Evolutionary conservation across 257 asterid species (phyloP).

Genomic region (Apocynum venetum): DNA sequence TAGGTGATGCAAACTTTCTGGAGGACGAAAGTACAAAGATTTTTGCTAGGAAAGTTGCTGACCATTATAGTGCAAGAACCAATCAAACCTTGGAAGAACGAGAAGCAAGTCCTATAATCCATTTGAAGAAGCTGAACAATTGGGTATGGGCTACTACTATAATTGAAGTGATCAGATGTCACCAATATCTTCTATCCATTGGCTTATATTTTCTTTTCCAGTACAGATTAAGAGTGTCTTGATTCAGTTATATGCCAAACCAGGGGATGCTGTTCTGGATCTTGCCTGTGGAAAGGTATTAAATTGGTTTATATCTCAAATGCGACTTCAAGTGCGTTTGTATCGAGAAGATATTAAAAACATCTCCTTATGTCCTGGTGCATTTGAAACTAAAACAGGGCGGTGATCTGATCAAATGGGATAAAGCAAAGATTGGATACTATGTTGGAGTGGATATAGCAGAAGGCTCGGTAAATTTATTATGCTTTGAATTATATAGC

Average conservation of each 20-base stretch:
- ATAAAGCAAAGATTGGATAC: slow-evolving; percentile 89
- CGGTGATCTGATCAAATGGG: slow-evolving; percentile 99
- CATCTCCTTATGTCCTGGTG: not conserved
- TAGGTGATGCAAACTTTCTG: slow-evolving; percentile 53
- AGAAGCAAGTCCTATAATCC: slow-evolving; percentile 98
- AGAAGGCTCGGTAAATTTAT: slow-evolving; percentile 78
- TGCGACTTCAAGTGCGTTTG: not conserved
- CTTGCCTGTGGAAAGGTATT: slow-evolving; percentile 96
- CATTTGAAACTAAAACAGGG: slow-evolving; percentile 51
- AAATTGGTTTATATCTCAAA: not conserved
- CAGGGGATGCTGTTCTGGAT: slow-evolving; percentile 94
- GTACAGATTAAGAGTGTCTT: slow-evolving; percentile 90
- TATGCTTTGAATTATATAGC: not conserved
- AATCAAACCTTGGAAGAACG: slow-evolving; percentile 94
- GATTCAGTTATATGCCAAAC: slow-evolving; percentile 76
- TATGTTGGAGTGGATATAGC: slow-evolving; percentile 96
- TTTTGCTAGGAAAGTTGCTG: slow-evolving; percentile 88
- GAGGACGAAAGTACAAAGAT: slow-evolving; percentile 79
- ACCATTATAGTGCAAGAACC: slow-evolving; percentile 93
- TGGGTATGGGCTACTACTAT: slow-evolving; percentile 51
- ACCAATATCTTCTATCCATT: not conserved
- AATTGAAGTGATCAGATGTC: not conserved
- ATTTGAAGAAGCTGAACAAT: slow-evolving; percentile 93
- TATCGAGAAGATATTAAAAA: not conserved
- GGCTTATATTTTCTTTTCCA: slow-evolving; percentile 14